Evolutionary conservation across 2,329 filamentous ascomycete species (phyloP).

Genomic region (Claviceps arundinis): DNA sequence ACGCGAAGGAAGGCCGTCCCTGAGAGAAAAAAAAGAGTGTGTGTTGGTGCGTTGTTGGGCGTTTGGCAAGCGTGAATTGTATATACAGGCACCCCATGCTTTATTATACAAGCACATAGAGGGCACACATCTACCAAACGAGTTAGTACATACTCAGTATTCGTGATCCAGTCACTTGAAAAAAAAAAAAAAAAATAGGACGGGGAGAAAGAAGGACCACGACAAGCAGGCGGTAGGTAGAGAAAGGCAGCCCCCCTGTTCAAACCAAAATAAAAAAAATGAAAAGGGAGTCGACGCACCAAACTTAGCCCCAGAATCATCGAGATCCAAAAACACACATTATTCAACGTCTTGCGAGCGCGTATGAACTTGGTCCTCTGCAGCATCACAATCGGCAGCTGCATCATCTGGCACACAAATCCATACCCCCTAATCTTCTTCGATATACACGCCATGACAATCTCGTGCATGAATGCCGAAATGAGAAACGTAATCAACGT

Average conservation of each 20-base stretch:
- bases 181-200: conserved; percentile 1
- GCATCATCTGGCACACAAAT: conserved; percentile 89
- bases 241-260: not conserved
- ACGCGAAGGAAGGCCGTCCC: no score
- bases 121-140: conserved; percentile 32
- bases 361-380: conserved; percentile 70
- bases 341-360: conserved; percentile 67
- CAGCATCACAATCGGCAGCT: conserved; percentile 86
- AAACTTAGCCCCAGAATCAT: conserved; percentile 79
- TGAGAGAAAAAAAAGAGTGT: no score
- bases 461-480: conserved; percentile 77
- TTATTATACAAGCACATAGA: conserved; percentile 35
- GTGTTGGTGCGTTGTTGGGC: not conserved
- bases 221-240: not conserved
- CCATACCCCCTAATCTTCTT: conserved; percentile 94
- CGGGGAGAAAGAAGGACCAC: no score
- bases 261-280: not conserved
- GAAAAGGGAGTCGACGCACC: conserved; percentile 34
- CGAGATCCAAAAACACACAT: conserved; percentile 79
- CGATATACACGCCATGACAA: conserved; percentile 96
- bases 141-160: conserved; percentile 9
- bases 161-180: not conserved
- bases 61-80: not conserved
- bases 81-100: not conserved
- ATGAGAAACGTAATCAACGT: conserved; percentile 88